Conservation (phyloP, 1,284 basidiomycete species). For the Trichosporon sp. region DNA sequence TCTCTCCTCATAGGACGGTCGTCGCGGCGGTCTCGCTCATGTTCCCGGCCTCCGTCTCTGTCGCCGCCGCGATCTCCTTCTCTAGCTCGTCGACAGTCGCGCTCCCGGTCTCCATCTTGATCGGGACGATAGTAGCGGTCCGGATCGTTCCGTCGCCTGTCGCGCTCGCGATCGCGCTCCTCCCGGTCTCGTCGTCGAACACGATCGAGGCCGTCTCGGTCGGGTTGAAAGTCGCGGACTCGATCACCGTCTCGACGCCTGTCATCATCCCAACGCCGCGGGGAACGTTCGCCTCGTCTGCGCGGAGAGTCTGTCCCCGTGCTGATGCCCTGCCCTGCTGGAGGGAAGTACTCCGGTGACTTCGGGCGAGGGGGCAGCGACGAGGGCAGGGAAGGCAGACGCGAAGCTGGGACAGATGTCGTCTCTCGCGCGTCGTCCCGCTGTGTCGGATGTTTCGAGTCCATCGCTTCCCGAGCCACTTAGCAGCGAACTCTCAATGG, state of each 20-base stretch:
- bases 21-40: not conserved
- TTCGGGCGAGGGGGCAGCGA: constrained; percentile 1
- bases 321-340: not conserved
- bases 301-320: not conserved
- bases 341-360: not conserved
- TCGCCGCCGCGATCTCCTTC: not conserved
- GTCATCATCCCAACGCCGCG: not conserved
- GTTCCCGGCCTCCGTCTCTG: not conserved
- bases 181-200: not conserved
- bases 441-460: not conserved
- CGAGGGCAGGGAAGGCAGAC: not conserved
- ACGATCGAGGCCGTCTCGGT: not conserved
- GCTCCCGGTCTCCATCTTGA: not conserved
- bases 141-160: not conserved
- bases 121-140: not conserved
- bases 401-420: not conserved
- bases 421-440: not conserved
- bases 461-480: not conserved
- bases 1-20: not conserved
- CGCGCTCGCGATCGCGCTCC: not conserved
- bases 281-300: not conserved
- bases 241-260: not conserved
- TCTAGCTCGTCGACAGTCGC: not conserved
- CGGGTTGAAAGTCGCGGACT: not conserved
- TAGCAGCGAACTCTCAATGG: not conserved